Evolutionary conservation across 2,329 filamentous ascomycete genomes (phyloP).

Genomic region (Aureobasidium leucospermi): DNA sequence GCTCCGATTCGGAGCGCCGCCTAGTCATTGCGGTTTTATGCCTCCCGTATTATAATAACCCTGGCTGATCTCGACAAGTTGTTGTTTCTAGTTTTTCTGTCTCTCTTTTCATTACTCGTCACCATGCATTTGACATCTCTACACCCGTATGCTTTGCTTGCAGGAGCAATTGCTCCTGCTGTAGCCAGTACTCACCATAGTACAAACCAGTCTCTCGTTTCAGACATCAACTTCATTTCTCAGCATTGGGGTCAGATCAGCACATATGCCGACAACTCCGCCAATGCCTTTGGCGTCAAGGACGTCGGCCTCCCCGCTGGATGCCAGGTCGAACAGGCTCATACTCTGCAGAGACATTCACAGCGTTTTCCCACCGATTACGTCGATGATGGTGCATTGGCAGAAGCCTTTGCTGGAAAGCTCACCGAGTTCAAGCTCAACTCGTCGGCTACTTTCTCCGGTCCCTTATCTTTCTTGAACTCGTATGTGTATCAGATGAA

Average conservation of each 20-base stretch:
- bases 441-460: slow-evolving; percentile 31
- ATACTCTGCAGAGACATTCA: slow-evolving; percentile 49
- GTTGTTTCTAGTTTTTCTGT: neutral
- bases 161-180: neutral
- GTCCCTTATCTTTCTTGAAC: slow-evolving; percentile 48
- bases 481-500: slow-evolving; percentile 43
- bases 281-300: slow-evolving; percentile 40
- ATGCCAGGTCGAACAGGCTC: slow-evolving; percentile 50
- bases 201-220: neutral
- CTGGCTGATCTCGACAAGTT: neutral
- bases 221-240: slow-evolving; percentile 29
- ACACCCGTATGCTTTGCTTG: neutral
- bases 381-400: slow-evolving; percentile 43
- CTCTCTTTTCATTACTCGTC: neutral
- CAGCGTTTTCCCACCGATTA: slow-evolving; percentile 44
- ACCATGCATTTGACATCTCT: neutral
- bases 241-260: slow-evolving; percentile 42
- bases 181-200: neutral
- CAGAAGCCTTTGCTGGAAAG: slow-evolving; percentile 44
- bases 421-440: slow-evolving; percentile 39
- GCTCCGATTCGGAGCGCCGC: neutral
- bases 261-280: slow-evolving; percentile 41
- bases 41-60: neutral
- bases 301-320: slow-evolving; percentile 43
- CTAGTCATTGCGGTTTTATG: neutral